phyloP scores from a whole-genome alignment of 352 stramenopile species.

The Phytophthora fragariae region DNA sequence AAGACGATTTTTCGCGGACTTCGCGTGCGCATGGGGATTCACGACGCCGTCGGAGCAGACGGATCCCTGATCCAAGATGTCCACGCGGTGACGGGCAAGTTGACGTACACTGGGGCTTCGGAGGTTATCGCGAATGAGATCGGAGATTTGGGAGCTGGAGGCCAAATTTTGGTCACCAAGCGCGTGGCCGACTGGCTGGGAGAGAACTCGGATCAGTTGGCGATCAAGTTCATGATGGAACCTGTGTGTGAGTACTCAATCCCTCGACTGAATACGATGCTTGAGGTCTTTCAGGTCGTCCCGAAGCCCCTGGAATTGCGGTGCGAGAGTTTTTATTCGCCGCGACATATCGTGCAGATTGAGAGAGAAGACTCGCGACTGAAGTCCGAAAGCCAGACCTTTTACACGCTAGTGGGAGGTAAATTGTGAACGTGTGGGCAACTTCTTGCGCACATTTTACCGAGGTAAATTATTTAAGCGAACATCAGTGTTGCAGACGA shows the following conservation, averaged over 20 bases:
- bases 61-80: constrained; percentile 40
- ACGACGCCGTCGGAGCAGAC: constrained; percentile 44
- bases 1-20: constrained; percentile 51
- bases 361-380: constrained; percentile 23
- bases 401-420: constrained; percentile 21
- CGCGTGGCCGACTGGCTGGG: constrained; percentile 50
- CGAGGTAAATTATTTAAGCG: background rate
- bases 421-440: background rate
- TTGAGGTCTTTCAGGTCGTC: constrained; percentile 49
- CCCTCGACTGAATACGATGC: constrained; percentile 30
- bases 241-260: constrained; percentile 44
- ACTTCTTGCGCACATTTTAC: background rate
- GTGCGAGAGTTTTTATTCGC: constrained; percentile 27
- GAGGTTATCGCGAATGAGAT: constrained; percentile 62
- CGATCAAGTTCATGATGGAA: constrained; percentile 35
- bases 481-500: no score
- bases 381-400: constrained; percentile 17
- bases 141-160: constrained; percentile 53
- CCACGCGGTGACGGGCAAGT: constrained; percentile 52
- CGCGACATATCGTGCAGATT: constrained; percentile 24
- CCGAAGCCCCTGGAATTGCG: constrained; percentile 32
- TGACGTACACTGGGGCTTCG: constrained; percentile 53
- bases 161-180: constrained; percentile 61
- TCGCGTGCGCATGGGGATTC: constrained; percentile 59
- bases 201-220: constrained; percentile 25